phyloP scores from a whole-genome alignment of 345 rosid species.

The Dipteronia sinensis region DNA sequence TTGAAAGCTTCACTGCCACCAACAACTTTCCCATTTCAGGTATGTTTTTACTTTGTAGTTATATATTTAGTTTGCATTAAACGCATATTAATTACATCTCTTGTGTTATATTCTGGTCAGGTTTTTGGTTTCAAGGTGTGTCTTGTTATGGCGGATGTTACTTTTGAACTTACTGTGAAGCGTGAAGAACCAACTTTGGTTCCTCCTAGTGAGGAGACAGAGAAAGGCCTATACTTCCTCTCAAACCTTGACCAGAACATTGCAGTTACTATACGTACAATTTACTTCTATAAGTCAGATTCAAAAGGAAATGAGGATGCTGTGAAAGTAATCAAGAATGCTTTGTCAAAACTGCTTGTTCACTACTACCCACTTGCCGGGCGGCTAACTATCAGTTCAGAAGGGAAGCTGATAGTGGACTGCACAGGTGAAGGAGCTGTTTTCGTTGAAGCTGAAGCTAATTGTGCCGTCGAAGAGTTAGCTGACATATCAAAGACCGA shows the following conservation, averaged over 20 bases:
- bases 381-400: slow-evolving; percentile 65
- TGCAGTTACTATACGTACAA: slow-evolving; percentile 72
- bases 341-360: slow-evolving; percentile 71
- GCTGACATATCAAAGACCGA: slow-evolving; percentile 64
- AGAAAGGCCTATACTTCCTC: slow-evolving; percentile 67
- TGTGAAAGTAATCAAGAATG: slow-evolving; percentile 56
- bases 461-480: slow-evolving; percentile 49
- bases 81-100: neutral
- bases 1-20: neutral
- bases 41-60: neutral
- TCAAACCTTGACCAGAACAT: slow-evolving; percentile 91
- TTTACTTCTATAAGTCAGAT: slow-evolving; percentile 75
- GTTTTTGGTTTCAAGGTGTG: slow-evolving; percentile 18
- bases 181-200: slow-evolving; percentile 57
- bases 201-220: slow-evolving; percentile 64
- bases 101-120: slow-evolving; percentile 13
- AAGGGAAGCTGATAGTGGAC: slow-evolving; percentile 72
- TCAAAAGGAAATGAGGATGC: slow-evolving; percentile 65
- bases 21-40: slow-evolving; percentile 2
- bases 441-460: slow-evolving; percentile 81
- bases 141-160: slow-evolving; percentile 40
- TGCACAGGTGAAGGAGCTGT: slow-evolving; percentile 87
- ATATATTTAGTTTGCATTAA: neutral
- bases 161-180: slow-evolving; percentile 45
- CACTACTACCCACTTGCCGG: slow-evolving; percentile 79